Evolutionary conservation across 2,329 filamentous ascomycete species (phyloP).

Genomic region (Emmonsiellopsis sp.): DNA sequence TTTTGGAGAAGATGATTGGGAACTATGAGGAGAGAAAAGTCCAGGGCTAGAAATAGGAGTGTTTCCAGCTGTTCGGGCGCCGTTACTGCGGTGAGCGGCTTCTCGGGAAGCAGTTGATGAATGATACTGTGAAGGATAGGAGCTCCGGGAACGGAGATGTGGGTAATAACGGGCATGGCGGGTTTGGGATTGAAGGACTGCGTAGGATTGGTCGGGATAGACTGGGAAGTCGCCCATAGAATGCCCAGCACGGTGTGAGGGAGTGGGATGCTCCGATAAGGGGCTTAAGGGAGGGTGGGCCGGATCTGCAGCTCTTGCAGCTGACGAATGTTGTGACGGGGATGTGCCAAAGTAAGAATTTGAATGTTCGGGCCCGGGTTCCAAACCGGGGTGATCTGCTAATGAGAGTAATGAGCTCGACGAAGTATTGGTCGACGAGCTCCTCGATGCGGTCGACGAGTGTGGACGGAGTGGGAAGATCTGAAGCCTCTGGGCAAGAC

Average conservation of each 20-base stretch:
- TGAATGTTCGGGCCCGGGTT: constrained; percentile 20
- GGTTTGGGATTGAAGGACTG: constrained; percentile 35
- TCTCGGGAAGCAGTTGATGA: constrained; percentile 19
- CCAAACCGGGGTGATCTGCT: constrained; percentile 6
- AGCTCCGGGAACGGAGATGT: constrained; percentile 33
- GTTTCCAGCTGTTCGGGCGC: constrained; percentile 36
- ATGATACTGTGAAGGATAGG: constrained; percentile 32
- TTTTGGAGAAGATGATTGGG: constrained; percentile 23
- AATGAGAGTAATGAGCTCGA: constrained; percentile 30
- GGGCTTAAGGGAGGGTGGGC: constrained; percentile 11
- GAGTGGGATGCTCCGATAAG: constrained; percentile 10
- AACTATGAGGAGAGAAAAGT: constrained; percentile 32
- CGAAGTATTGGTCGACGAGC: constrained; percentile 31
- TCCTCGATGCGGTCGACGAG: constrained; percentile 26
- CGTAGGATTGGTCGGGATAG: constrained; percentile 42
- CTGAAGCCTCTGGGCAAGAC: constrained; percentile 12
- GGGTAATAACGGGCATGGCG: constrained; percentile 31
- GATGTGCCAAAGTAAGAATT: constrained; percentile 3
- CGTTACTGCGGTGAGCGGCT: constrained; percentile 16
- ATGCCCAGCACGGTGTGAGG: constrained; percentile 12
- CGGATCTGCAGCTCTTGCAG: constrained; percentile 5
- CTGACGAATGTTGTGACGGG: constrained; percentile 5
- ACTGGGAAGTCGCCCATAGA: constrained; percentile 29
- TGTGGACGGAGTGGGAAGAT: constrained; percentile 17
- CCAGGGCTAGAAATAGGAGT: constrained; percentile 41